Evolutionary conservation across 2,329 filamentous ascomycete species (phyloP), one percentile per base, ranked within the genome.

Genomic region (Sporothrix variecibatus): DNA sequence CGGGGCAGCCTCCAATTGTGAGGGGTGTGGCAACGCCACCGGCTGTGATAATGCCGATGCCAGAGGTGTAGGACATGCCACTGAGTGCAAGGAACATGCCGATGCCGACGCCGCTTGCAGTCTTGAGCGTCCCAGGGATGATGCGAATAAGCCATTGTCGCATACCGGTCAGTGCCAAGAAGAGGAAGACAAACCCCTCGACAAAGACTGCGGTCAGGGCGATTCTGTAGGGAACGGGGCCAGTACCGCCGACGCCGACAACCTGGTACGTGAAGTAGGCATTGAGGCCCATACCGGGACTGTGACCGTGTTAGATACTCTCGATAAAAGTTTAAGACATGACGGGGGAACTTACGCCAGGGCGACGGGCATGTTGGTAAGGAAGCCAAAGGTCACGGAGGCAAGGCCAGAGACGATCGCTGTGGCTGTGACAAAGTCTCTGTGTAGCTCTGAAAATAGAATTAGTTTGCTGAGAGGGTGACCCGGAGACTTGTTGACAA

Each of bases 381-480:
- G 86, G 26, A 95, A 86, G 3, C 94, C 94, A 84, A 97, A 95
- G 75, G 88, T 85, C 78, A 97, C 91, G 31, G 91, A 92, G 0
- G 92, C 88, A 74, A 96, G 85, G 7, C 93, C 93, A 6, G 93
- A 86, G 71, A 96, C 89, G 11, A 93, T 93, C n/a, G 93, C 92
- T 0, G 94, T 97, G 3, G 93, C 92, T 1, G 94, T 97, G 74
- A 96, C 90, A 23, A 96, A 84, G 81, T 97, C 94, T 43, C 92
- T 89, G 77, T 93, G 91, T 76, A 97, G 82, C 62, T 86, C 90
- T 86, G 72, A 38, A 4, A 20, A 20, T 15, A 3, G 2, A 15
- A 12, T 11, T 7, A 43, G 46, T 8, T 15, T 1, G 15, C 43
- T 31, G 43, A 3, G 6, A 28, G 2, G 28, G 20, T 20, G 1